Conservation (phyloP, 1,139 yeast genomes). For the Suhomyces wounanorum region DNA sequence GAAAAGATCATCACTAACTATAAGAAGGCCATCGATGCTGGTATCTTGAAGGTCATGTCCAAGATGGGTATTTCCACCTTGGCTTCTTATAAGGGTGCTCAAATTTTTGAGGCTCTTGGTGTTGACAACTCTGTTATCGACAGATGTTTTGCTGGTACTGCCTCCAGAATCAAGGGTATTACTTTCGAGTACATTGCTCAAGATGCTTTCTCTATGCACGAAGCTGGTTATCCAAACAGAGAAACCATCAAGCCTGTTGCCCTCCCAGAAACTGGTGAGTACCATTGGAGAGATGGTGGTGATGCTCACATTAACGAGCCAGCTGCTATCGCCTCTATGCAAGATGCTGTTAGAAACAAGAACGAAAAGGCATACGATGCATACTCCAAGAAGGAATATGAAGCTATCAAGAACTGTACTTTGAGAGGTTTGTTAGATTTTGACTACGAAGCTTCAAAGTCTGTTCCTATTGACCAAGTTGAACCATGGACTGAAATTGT, state of each 20-base stretch:
- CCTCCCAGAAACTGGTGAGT: conserved; percentile 94
- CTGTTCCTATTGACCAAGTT: conserved; percentile 94
- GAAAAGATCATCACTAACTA: conserved; percentile 71
- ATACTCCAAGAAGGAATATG: conserved; percentile 86
- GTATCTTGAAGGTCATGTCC: conserved; percentile 95
- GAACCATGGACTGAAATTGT: conserved; percentile 99
- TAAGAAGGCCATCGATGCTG: conserved; percentile 81
- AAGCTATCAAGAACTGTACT: conserved; percentile 90
- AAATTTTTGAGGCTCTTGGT: conserved; percentile 95
- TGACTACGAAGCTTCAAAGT: conserved; percentile 66
- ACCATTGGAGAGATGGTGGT: conserved; percentile 99
- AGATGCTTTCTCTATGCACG: conserved; percentile 93
- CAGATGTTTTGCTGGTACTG: conserved; percentile 95
- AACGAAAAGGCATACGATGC: conserved; percentile 91
- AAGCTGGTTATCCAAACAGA: conserved; percentile 85
- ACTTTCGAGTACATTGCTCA: conserved; percentile 95
- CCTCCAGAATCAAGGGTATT: conserved; percentile 93
- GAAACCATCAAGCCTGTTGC: conserved; percentile 69
- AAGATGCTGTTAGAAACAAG: conserved; percentile 96
- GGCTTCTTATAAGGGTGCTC: conserved; percentile 98
- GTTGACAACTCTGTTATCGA: conserved; percentile 94
- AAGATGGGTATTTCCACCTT: conserved; percentile 99
- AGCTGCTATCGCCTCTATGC: conserved; percentile 89
- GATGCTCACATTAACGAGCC: conserved; percentile 95
- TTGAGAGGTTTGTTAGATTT: conserved; percentile 91